Conservation (phyloP, 495 filamentous ascomycete species). For the Diplogelasinospora grovesii region DNA sequence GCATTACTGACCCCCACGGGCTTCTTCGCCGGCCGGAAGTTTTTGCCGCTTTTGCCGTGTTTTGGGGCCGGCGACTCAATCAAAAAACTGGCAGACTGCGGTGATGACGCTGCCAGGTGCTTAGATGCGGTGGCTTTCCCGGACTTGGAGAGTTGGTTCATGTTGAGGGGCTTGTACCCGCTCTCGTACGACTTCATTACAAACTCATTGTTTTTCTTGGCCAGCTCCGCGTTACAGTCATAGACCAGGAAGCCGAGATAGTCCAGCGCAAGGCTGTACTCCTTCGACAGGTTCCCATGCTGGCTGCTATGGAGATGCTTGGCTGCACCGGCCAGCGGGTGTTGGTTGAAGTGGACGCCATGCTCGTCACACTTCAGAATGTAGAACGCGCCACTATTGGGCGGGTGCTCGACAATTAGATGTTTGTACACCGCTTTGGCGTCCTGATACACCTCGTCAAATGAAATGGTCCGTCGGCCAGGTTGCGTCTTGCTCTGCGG, state of each 20-base stretch:
- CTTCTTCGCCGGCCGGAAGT: too few relatives aligned
- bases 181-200: slow-evolving; percentile 20
- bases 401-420: slow-evolving; percentile 34
- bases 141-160: slow-evolving; percentile 19
- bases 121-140: slow-evolving; percentile 7
- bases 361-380: slow-evolving; percentile 41
- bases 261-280: slow-evolving; percentile 22
- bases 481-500: neutral
- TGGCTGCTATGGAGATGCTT: slow-evolving; percentile 32
- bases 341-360: slow-evolving; percentile 32
- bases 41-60: too few relatives aligned
- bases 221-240: slow-evolving; percentile 23
- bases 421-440: slow-evolving; percentile 33
- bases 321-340: slow-evolving; percentile 34
- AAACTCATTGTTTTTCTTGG: slow-evolving; percentile 27
- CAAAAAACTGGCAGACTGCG: neutral
- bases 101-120: slow-evolving; percentile 9
- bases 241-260: slow-evolving; percentile 30
- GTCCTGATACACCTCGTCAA: slow-evolving; percentile 33
- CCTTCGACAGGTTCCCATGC: slow-evolving; percentile 30
- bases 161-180: slow-evolving; percentile 28
- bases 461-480: slow-evolving; percentile 27
- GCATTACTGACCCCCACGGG: slow-evolving; percentile 12
- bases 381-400: slow-evolving; percentile 22
- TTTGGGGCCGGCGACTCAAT: too few relatives aligned